Base-by-base conservation (phyloP, 2,329 filamentous ascomycete species). In the Colletotrichum karsti region DNA sequence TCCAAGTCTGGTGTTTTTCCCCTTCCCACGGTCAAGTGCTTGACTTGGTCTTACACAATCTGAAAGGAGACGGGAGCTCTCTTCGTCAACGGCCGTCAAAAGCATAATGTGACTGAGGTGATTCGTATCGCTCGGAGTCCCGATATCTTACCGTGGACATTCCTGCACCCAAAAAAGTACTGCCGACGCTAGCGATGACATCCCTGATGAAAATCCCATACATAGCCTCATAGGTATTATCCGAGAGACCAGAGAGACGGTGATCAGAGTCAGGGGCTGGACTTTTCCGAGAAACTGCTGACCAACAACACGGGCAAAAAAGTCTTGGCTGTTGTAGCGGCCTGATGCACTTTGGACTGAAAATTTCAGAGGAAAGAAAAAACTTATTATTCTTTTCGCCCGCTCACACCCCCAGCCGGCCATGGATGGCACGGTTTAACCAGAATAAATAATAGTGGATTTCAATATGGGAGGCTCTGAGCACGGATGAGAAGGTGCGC, bases 111-210 rank as follows among this genome's bases (percentile, higher is more conserved):
- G n/a, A n/a, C n/a, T n/a, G n/a, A n/a, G n/a, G n/a, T n/a, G n/a
- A n/a, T n/a, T n/a, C n/a, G n/a, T n/a, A n/a, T 13, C 10, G 33
- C 33, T 35, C 22, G 12, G 10, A 22, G 13, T 28, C 22, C 24
- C 24, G 12, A 22, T 15, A 26, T n/a, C 22, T 22, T n/a, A n/a
- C n/a, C n/a, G n/a, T n/a, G n/a, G n/a, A n/a, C n/a, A n/a, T 50
- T 18, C 26, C 18, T 18, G 22, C 28, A 50, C 10, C 10, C 33
- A 28, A 44, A n/a, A 48, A 24, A 20, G 20, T 9, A 61, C 51
- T 61, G 57, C 57, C 46, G 46, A 61, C 46, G 44, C 57, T 61
- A 61, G 46, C 33, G 50, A 61, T 28, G 42, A 63, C 39, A 61
- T 28, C 46, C 37, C 37, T 61, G 46, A 9, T 22, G 26, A 20